phyloP scores from a whole-genome alignment of 2,329 filamentous ascomycete genomes.

The Penicillium sclerotiorum region DNA sequence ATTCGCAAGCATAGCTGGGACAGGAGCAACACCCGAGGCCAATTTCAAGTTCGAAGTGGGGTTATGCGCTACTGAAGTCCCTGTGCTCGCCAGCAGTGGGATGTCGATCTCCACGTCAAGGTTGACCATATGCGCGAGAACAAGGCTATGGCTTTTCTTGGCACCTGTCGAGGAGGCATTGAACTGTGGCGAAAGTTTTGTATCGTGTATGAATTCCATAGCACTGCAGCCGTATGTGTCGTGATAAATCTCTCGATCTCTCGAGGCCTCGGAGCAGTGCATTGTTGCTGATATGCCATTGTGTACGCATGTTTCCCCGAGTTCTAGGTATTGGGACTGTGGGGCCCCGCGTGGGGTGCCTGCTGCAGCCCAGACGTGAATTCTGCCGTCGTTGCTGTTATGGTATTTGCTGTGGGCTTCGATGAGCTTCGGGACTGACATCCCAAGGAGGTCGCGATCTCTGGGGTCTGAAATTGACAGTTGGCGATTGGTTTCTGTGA shows the following conservation, averaged over 20 bases:
- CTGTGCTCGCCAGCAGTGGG: slow-evolving; percentile 38
- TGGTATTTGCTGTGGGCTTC: slow-evolving; percentile 24
- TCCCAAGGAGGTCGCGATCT: slow-evolving; percentile 29
- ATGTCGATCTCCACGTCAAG: slow-evolving; percentile 45
- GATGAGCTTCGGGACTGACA: slow-evolving; percentile 31
- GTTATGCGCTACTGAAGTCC: slow-evolving; percentile 51
- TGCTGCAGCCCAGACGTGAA: slow-evolving; percentile 47
- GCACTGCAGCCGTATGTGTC: slow-evolving; percentile 37
- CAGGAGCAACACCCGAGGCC: slow-evolving; percentile 50
- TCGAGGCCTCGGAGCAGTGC: slow-evolving; percentile 49
- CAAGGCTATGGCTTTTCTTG: slow-evolving; percentile 32
- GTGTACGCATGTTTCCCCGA: slow-evolving; percentile 41
- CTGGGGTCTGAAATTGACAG: slow-evolving; percentile 31
- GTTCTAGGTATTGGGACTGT: slow-evolving; percentile 35
- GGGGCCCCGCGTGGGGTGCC: slow-evolving; percentile 49
- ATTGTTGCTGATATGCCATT: slow-evolving; percentile 48
- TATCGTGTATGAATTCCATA: slow-evolving; percentile 37
- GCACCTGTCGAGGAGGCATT: neutral
- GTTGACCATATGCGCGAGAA: slow-evolving; percentile 55
- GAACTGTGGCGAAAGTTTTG: slow-evolving; percentile 29
- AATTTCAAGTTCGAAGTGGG: slow-evolving; percentile 54
- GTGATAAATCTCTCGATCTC: slow-evolving; percentile 26
- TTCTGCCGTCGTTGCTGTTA: slow-evolving; percentile 51
- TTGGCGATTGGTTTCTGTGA: slow-evolving; percentile 29
- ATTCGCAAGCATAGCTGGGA: slow-evolving; percentile 44